These are phyloP conservation scores for Phtheirospermum japonicum DNA, from an alignment of 257 asterid genomes.

Conservation along the genomic window DNA sequence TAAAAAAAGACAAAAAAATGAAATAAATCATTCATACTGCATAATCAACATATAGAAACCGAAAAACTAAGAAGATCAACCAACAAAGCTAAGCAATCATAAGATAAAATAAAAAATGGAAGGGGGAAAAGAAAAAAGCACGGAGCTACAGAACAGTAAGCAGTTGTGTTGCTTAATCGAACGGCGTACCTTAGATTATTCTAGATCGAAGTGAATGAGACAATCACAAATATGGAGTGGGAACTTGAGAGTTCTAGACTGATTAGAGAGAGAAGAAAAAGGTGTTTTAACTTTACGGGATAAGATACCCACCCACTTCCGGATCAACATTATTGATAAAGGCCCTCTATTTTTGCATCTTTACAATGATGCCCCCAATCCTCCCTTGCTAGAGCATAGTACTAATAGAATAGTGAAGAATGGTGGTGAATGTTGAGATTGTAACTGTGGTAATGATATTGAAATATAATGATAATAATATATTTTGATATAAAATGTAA, in stretches of 20 bases:
- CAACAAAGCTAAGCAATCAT: not conserved
- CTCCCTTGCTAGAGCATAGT: too few species aligned
- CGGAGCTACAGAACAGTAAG: not conserved
- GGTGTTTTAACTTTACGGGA: slow-evolving; percentile 3
- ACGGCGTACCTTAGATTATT: slow-evolving; percentile 21
- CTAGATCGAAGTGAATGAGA: not conserved
- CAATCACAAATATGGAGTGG: not conserved
- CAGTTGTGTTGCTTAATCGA: not conserved
- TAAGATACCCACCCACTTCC: slow-evolving; percentile 17
- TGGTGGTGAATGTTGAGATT: too few species aligned
- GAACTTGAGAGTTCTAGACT: not conserved
- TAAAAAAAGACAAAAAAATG: not conserved
- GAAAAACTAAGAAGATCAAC: not conserved
- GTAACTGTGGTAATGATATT: too few species aligned
- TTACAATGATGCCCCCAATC: not conserved
- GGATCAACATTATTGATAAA: not conserved
- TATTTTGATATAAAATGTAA: too few species aligned
- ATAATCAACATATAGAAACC: not conserved
- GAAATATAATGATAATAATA: too few species aligned
- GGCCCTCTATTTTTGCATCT: not conserved
- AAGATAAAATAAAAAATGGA: too few species aligned
- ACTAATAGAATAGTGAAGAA: too few species aligned
- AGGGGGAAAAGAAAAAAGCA: not conserved
- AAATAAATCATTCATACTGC: not conserved
- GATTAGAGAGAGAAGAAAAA: not conserved